Evolutionary conservation across 345 rosid genomes (phyloP).

Genomic region (Pistacia integerrima): DNA sequence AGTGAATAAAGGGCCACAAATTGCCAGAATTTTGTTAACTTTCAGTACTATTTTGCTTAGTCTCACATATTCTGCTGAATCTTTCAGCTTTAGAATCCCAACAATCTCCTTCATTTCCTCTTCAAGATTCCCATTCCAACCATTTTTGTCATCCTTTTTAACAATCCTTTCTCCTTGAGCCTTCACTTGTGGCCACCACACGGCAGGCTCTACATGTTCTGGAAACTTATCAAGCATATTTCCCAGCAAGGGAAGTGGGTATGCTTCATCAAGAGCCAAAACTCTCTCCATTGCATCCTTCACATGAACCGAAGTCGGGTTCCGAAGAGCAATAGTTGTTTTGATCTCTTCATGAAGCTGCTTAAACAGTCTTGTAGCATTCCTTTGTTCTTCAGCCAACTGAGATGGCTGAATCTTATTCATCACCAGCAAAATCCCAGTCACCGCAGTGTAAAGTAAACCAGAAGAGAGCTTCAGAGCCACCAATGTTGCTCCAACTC

Average conservation of each 20-base stretch:
- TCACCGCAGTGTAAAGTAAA: background rate
- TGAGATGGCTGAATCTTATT: slow-evolving; percentile 9
- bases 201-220: slow-evolving; percentile 29
- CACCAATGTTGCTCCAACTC: background rate
- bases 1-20: slow-evolving; percentile 33
- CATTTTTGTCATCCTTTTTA: slow-evolving; percentile 8
- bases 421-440: slow-evolving; percentile 10
- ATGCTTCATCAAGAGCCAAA: slow-evolving; percentile 46
- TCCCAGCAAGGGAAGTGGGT: slow-evolving; percentile 45
- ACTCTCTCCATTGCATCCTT: slow-evolving; percentile 42
- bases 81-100: slow-evolving; percentile 43
- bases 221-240: slow-evolving; percentile 42
- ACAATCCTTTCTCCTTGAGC: background rate
- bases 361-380: slow-evolving; percentile 11
- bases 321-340: background rate
- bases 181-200: background rate
- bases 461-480: slow-evolving; percentile 5
- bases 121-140: slow-evolving; percentile 39
- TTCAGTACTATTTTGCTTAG: slow-evolving; percentile 38
- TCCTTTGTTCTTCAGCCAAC: slow-evolving; percentile 17
- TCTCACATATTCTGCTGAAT: slow-evolving; percentile 44
- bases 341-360: slow-evolving; percentile 7
- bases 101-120: slow-evolving; percentile 43
- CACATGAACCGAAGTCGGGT: slow-evolving; percentile 20
- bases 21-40: slow-evolving; percentile 36